A percentile compares a stretch with the other conserved stretches of the same genome.
phyloP scores from a whole-genome alignment of 2,329 filamentous ascomycete species.

The Paradendryphiella salina region DNA sequence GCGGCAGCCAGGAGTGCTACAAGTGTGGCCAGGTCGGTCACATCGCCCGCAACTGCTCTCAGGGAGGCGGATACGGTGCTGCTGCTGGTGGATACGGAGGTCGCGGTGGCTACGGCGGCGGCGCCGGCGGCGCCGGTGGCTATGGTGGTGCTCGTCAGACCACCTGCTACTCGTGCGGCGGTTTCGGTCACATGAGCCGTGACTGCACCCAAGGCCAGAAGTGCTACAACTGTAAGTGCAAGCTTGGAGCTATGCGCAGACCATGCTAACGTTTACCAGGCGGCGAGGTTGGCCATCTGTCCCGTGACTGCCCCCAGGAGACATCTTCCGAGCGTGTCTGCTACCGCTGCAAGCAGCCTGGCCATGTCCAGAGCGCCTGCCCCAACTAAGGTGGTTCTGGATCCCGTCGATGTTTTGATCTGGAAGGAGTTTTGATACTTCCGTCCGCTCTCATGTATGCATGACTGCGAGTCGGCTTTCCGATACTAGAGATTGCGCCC shows the following conservation, averaged over 20 bases:
- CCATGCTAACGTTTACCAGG: slow-evolving; percentile 49
- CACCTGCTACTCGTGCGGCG: slow-evolving; percentile 98
- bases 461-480: slow-evolving; percentile 28
- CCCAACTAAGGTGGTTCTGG: slow-evolving; percentile 65
- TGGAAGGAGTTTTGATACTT: slow-evolving; percentile 36
- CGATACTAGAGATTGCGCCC: slow-evolving; percentile 33
- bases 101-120: slow-evolving; percentile 46
- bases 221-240: slow-evolving; percentile 90
- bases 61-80: slow-evolving; percentile 55
- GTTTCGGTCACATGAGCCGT: slow-evolving; percentile 95
- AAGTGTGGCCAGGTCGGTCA: slow-evolving; percentile 97
- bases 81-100: slow-evolving; percentile 54
- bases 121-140: slow-evolving; percentile 50
- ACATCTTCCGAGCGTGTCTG: slow-evolving; percentile 90
- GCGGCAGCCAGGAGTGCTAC: slow-evolving; percentile 74
- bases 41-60: slow-evolving; percentile 88
- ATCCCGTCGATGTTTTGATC: slow-evolving; percentile 38
- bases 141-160: slow-evolving; percentile 49
- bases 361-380: slow-evolving; percentile 93
- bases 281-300: slow-evolving; percentile 89
- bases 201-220: slow-evolving; percentile 99
- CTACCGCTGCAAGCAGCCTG: slow-evolving; percentile 90
- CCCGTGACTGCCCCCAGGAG: slow-evolving; percentile 93
- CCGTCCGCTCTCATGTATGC: slow-evolving; percentile 22
- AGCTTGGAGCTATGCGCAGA: slow-evolving; percentile 1